Percentiles rank a stretch among this genome's conserved stretches.
phyloP scores from a whole-genome alignment of 1,284 basidiomycete genomes.

The Meira miltonrushii region DNA sequence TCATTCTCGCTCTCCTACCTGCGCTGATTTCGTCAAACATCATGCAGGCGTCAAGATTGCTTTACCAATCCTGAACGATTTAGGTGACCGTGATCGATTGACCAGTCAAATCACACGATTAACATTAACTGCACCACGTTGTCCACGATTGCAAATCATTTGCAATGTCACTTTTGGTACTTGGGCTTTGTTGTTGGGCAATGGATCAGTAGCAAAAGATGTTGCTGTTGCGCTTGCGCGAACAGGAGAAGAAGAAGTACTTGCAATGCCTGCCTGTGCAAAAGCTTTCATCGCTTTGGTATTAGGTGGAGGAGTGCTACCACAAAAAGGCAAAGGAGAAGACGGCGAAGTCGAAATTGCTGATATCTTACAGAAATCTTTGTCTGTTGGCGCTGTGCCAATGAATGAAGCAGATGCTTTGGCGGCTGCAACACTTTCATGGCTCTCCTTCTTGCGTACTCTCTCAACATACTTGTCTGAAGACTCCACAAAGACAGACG shows the following conservation, averaged over 20 bases:
- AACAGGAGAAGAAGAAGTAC: not conserved
- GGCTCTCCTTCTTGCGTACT: conserved; percentile 35
- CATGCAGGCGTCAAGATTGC: conserved; percentile 15
- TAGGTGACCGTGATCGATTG: conserved; percentile 17
- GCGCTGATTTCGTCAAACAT: conserved; percentile 16
- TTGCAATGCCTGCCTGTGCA: not conserved
- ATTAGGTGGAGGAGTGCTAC: not conserved
- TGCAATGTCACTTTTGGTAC: conserved; percentile 33
- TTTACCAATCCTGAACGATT: conserved; percentile 22
- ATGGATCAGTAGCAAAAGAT: conserved; percentile 23
- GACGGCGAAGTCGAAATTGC: not conserved
- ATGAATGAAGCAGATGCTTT: conserved; percentile 26
- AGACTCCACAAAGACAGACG: too few species aligned
- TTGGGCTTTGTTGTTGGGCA: conserved; percentile 35
- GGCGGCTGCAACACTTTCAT: conserved; percentile 27
- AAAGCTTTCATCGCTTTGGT: conserved; percentile 16
- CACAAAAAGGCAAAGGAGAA: not conserved
- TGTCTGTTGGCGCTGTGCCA: not conserved
- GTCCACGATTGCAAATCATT: conserved; percentile 22
- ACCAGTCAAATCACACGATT: conserved; percentile 26
- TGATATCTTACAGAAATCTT: not conserved
- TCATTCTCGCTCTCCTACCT: conserved; percentile 5
- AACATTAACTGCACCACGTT: conserved; percentile 24
- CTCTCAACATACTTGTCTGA: conserved; percentile 9
- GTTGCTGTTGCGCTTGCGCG: conserved; percentile 12